A percentile compares a stretch with the other conserved stretches of the same genome.
Evolutionary conservation across 1,139 yeast species (phyloP).

Genomic region (Pichia sp.): DNA sequence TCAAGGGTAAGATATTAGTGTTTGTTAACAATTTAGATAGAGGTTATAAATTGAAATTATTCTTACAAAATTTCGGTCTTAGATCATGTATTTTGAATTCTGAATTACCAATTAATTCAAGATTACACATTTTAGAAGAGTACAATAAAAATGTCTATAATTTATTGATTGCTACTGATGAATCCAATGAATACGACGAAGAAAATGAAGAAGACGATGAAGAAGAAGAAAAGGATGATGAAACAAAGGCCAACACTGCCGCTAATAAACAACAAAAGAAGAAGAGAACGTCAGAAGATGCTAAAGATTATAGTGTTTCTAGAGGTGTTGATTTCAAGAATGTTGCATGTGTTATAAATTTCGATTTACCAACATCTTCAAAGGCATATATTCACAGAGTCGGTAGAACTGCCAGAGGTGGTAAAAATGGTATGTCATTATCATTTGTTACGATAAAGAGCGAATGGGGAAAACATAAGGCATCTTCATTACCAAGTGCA

Average conservation of each 20-base stretch:
- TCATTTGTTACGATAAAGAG: slow-evolving; percentile 86
- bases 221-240: slow-evolving; percentile 29
- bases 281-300: slow-evolving; percentile 34
- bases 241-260: no score
- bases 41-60: slow-evolving; percentile 88
- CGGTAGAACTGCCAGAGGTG: slow-evolving; percentile 98
- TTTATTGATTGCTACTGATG: slow-evolving; percentile 93
- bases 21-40: slow-evolving; percentile 96
- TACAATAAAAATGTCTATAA: slow-evolving; percentile 89
- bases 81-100: slow-evolving; percentile 86
- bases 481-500: slow-evolving; percentile 68
- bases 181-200: slow-evolving; percentile 57
- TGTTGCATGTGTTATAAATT: slow-evolving; percentile 95
- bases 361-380: slow-evolving; percentile 90
- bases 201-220: slow-evolving; percentile 42
- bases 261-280: slow-evolving; percentile 8
- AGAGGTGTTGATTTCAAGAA: slow-evolving; percentile 97
- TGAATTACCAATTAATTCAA: slow-evolving; percentile 89
- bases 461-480: slow-evolving; percentile 87
- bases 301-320: slow-evolving; percentile 84
- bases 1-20: slow-evolving; percentile 87
- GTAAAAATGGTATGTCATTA: slow-evolving; percentile 91
- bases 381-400: slow-evolving; percentile 91
- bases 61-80: slow-evolving; percentile 93
- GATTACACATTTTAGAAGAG: slow-evolving; percentile 94